Base-by-base conservation (phyloP, 31 red algal genomes). In the Asparagopsis taxiformis region DNA sequence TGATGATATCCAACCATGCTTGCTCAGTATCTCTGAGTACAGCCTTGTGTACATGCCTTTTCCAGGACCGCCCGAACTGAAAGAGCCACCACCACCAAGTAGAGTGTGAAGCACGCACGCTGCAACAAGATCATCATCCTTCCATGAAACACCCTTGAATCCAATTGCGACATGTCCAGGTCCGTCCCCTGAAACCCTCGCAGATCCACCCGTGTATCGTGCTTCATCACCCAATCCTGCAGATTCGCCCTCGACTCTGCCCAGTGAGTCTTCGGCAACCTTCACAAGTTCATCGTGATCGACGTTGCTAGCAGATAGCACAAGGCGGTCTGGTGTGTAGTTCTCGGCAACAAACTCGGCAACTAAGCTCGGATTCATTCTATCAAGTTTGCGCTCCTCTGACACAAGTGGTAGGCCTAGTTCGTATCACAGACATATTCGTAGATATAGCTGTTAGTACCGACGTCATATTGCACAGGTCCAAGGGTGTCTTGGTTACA, bases 1-100 rank as follows among this genome's bases (percentile, higher is more conserved):
- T 3, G 90, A 80, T 25, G 79, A 70, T 15, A 99, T 77, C 96
- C 96, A 99, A 9, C 73, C 84, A 74, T 99, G 83, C 34, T 79
- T 78, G 54, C 84, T 92, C 64, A 99, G 75, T 55, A 99, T 61
- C 52, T 87, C 75, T 2, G 96, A 81, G 57, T 94, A 99, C 58
- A 99, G 52, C 10, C 91, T 77, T 48, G 96, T 92, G 62, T 94
- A 94, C 96, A 94, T 94, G 35, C 96, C 96, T 65, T 99, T 99
- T 3, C 90, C 96, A 52, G 96, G 96, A 10, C 96, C 96, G 39
- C 96, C 96, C 22, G 96, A 88, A 49, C 86, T 91, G 65, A 99
- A 99, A 0, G 80, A 94, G 10, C 91, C 91, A 25, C 96, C 96
- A 38, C 96, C 96, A 48, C 96, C 96, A 13, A 99, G 73, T 11